Conservation (phyloP, 805 yeast species). For the Maudiozyma pseudohumilis region DNA sequence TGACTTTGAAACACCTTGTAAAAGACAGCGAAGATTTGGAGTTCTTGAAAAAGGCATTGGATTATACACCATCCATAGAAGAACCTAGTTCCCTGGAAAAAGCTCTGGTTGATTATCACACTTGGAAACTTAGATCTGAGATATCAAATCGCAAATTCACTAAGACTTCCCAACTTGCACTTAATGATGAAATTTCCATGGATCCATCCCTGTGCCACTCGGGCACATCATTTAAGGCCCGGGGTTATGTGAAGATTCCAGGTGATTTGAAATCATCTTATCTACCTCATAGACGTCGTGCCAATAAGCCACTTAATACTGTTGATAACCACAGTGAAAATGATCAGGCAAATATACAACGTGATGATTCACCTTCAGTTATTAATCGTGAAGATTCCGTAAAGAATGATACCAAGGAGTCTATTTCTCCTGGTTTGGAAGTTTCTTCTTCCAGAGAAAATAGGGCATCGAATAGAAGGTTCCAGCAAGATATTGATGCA, state of each 20-base stretch:
- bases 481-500: constrained; percentile 81
- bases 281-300: constrained; percentile 69
- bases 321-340: constrained; percentile 43
- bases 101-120: constrained; percentile 10
- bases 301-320: constrained; percentile 61
- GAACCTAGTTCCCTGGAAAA: background rate
- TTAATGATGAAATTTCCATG: constrained; percentile 19
- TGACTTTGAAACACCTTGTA: constrained; percentile 41
- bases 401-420: constrained; percentile 12
- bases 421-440: constrained; percentile 16
- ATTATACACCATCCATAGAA: background rate
- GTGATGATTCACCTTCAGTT: constrained; percentile 31
- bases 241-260: constrained; percentile 63
- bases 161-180: constrained; percentile 14
- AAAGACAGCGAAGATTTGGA: constrained; percentile 69
- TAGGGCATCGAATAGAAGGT: constrained; percentile 77
- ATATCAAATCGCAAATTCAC: constrained; percentile 5
- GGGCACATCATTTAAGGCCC: constrained; percentile 58
- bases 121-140: constrained; percentile 21
- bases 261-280: constrained; percentile 67
- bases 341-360: constrained; percentile 29
- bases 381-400: constrained; percentile 13
- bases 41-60: constrained; percentile 40
- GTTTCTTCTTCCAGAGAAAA: constrained; percentile 71
- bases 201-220: constrained; percentile 30